Base-by-base conservation (phyloP, 768 basidiomycete species). In the Hygrocybe coccinea region DNA sequence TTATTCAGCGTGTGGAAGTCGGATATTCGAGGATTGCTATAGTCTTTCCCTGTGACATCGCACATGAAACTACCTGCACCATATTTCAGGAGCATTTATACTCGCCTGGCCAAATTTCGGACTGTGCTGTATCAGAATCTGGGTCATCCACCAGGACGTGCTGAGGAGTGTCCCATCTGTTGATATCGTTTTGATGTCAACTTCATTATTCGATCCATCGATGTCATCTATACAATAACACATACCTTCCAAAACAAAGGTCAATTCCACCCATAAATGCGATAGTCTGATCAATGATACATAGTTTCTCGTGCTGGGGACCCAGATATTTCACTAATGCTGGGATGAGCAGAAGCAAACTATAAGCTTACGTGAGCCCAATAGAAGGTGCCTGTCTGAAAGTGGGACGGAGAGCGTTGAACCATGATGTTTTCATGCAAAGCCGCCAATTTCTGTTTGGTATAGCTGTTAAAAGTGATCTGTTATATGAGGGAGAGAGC, bases 251-350 rank as follows among this genome's bases (percentile, higher is more conserved):
- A 62, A 94, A 97, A 68, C 91, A 95, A 34, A 95, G 79, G 70
- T 99, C 97, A 41, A 99, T 71, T 2, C 97, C 97, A 15, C 97
- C 97, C 91, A 93, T 97, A 73, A 98, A 99, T 0, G 91, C 95
- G 59, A 98, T 97, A 1, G 92, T 84, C 67, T 97, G 90, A 67
- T 99, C 97, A 58, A 99, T 90, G 12, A 97, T 93, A 65, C 95
- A 98, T 59, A 99, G 67, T 67, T 99, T 99, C 77, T 99, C 97
- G 69, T 98, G 97, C 91, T 95, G 56, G 9, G 56, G 52, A 37
- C 14, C 22, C 21, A 57, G 38, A 19, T 19, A 45, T 43, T 2
- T 11, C 38, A 37, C 50, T 38, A 19, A n/a, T n/a, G n/a, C n/a
- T 49, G 39, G 21, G 43, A 19, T 25, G 22, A 34, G 54, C 50